A percentile compares a stretch with the other conserved stretches of the same genome.
Conservation (phyloP, 257 asterid genomes). For the Fraxinus excelsior region DNA sequence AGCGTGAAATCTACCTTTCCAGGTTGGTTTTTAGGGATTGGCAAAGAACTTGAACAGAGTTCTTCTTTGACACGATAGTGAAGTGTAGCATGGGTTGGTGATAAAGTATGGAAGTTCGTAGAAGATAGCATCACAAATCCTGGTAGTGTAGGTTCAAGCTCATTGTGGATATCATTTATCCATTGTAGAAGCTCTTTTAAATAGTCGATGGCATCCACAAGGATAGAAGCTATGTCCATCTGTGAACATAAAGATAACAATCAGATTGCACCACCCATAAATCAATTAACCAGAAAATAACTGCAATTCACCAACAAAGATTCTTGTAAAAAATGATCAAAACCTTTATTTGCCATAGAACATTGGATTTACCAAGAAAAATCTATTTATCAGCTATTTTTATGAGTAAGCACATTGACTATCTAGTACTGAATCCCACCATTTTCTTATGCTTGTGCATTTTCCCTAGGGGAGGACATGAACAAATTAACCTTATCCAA, state of each 20-base stretch:
- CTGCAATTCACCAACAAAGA: neutral
- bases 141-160: conserved; percentile 65
- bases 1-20: conserved; percentile 54
- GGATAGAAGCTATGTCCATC: conserved; percentile 94
- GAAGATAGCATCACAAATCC: conserved; percentile 57
- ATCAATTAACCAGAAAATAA: neutral
- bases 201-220: conserved; percentile 89
- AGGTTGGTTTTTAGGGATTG: conserved; percentile 85
- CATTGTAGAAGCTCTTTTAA: conserved; percentile 79
- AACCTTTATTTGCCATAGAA: neutral
- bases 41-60: conserved; percentile 62
- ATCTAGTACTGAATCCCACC: neutral
- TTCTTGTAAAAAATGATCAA: neutral
- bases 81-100: conserved; percentile 66
- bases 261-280: neutral
- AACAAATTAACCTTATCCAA: neutral
- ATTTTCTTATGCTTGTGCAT: too few species aligned
- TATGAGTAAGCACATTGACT: neutral
- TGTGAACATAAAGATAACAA: conserved; percentile 24
- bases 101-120: conserved; percentile 67
- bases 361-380: neutral
- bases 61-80: conserved; percentile 73
- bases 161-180: conserved; percentile 78
- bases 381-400: neutral
- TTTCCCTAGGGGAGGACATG: too few species aligned